Conservation (phyloP, 768 basidiomycete species). For the Russula virescens region DNA sequence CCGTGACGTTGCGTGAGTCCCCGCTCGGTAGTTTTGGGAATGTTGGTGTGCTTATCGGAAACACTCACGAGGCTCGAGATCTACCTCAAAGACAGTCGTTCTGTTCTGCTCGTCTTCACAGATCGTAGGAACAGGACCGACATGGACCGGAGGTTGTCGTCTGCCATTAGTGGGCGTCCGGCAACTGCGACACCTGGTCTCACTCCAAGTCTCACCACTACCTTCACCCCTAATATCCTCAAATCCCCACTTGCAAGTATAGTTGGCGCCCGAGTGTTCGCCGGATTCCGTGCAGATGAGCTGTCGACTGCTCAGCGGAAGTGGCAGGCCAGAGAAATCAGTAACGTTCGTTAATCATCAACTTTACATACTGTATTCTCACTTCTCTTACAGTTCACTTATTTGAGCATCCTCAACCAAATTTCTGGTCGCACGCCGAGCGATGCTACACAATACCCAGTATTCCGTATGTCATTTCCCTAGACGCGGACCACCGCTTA, state of each 20-base stretch:
- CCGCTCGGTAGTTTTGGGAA: background rate
- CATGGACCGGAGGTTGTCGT: conserved; percentile 47
- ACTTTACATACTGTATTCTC: background rate
- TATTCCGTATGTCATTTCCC: conserved; percentile 58
- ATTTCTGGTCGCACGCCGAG: conserved; percentile 89
- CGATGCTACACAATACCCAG: conserved; percentile 92
- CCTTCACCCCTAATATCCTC: conserved; percentile 44
- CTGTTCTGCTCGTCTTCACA: conserved; percentile 76
- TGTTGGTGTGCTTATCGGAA: background rate
- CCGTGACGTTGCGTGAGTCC: conserved; percentile 79
- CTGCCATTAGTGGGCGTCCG: conserved; percentile 38
- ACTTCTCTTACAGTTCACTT: conserved; percentile 61
- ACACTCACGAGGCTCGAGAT: conserved; percentile 61
- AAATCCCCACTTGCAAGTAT: conserved; percentile 52
- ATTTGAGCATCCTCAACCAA: conserved; percentile 85
- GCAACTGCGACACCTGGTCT: conserved; percentile 24
- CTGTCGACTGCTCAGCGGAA: conserved; percentile 65
- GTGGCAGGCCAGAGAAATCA: conserved; percentile 89
- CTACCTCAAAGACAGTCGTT: conserved; percentile 90
- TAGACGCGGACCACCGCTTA: background rate
- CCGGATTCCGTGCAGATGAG: conserved; percentile 52
- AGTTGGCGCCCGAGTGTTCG: conserved; percentile 44
- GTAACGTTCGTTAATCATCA: conserved; percentile 55
- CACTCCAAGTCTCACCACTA: conserved; percentile 30
- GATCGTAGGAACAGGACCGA: conserved; percentile 60